Evolutionary conservation across 192 early-diverging fungal species (phyloP).

Genomic region (Globomyces pollinis-pini): DNA sequence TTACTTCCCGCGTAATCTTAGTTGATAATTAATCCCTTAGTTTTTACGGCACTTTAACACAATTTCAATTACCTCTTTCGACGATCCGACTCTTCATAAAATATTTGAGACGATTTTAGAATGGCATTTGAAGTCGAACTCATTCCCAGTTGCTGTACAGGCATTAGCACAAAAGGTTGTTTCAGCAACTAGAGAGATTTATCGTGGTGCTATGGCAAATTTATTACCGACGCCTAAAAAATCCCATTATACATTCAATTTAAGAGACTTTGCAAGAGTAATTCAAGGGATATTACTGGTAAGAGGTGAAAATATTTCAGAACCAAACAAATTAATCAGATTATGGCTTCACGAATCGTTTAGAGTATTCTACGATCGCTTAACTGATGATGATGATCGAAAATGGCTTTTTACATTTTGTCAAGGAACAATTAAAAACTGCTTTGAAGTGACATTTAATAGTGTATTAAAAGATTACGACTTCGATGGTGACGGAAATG

Average conservation of each 20-base stretch:
- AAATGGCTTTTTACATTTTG: constrained; percentile 42
- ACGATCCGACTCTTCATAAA: constrained; percentile 38
- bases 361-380: constrained; percentile 50
- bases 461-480: constrained; percentile 43
- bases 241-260: constrained; percentile 59
- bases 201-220: constrained; percentile 44
- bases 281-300: constrained; percentile 49
- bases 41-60: constrained; percentile 52
- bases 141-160: constrained; percentile 30
- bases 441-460: constrained; percentile 42
- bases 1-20: constrained; percentile 38
- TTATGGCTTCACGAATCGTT: constrained; percentile 56
- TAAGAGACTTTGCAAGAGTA: constrained; percentile 51
- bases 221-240: constrained; percentile 50
- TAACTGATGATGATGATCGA: constrained; percentile 49
- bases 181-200: constrained; percentile 43
- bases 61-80: constrained; percentile 47
- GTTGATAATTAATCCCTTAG: constrained; percentile 16
- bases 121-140: constrained; percentile 49
- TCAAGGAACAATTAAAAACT: constrained; percentile 30
- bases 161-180: constrained; percentile 33
- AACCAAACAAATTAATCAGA: constrained; percentile 40
- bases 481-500: constrained; percentile 28
- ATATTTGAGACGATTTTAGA: constrained; percentile 49
- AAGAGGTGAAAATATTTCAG: constrained; percentile 27